Percentiles rank a stretch among this genome's conserved stretches.
Conservation (phyloP, 306 rosid genomes). For the Acacia crassicarpa region DNA sequence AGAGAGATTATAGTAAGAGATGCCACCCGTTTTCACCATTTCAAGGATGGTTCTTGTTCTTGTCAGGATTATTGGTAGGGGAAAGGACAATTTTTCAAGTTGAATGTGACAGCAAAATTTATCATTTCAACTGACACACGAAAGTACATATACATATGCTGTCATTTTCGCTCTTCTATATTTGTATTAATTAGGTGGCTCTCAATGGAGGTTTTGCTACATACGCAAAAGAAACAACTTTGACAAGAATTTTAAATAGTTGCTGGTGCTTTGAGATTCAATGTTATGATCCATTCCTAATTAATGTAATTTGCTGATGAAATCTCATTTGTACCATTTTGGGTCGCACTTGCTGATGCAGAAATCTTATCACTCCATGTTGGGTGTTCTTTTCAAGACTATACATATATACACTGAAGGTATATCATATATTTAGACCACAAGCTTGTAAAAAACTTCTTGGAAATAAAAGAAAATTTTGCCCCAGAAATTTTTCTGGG, state of each 20-base stretch:
- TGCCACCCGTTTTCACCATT: slow-evolving; percentile 82
- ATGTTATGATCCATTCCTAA: not conserved
- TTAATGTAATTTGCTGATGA: slow-evolving; percentile 6
- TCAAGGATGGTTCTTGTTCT: slow-evolving; percentile 75
- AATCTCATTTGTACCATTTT: not conserved
- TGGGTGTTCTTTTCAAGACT: slow-evolving; percentile 13
- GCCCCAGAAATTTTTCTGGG: no score
- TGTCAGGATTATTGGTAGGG: slow-evolving; percentile 84
- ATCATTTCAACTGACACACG: not conserved
- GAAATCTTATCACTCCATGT: not conserved
- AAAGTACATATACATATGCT: not conserved
- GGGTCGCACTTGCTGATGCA: not conserved
- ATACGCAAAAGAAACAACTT: not conserved
- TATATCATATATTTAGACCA: not conserved
- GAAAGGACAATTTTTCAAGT: slow-evolving; percentile 11
- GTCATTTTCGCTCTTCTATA: no score
- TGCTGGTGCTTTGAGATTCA: not conserved
- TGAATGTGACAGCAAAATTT: slow-evolving; percentile 16
- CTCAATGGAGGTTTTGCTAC: slow-evolving; percentile 2
- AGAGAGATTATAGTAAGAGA: slow-evolving; percentile 86
- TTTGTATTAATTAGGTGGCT: not conserved
- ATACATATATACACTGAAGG: not conserved
- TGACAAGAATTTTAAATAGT: not conserved
- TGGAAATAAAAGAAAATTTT: no score
- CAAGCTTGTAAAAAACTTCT: not conserved